These are phyloP conservation scores for Blastobotrys niveus DNA, from an alignment of 1,139 yeast genomes.

Conservation along the genomic window DNA sequence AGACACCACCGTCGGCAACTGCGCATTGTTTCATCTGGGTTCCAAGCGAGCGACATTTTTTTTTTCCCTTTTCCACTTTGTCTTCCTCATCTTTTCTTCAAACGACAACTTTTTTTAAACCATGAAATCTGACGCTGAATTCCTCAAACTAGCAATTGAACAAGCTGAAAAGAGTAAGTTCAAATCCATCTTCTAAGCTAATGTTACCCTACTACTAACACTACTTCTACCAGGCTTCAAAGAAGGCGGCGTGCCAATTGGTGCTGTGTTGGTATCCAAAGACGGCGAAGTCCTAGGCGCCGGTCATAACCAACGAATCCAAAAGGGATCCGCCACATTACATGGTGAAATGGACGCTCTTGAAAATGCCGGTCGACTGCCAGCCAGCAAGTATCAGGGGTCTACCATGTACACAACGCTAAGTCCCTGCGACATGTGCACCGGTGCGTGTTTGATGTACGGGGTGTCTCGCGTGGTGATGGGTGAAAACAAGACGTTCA, in stretches of 20 bases:
- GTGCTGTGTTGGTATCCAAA: conserved; percentile 61
- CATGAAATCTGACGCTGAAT: conserved; percentile 23
- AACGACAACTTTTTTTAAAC: neutral
- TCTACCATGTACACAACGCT: conserved; percentile 74
- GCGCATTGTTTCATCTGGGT: too few species aligned
- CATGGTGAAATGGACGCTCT: conserved; percentile 90
- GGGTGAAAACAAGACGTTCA: conserved; percentile 78
- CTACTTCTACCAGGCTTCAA: conserved; percentile 46
- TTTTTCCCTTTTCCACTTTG: neutral
- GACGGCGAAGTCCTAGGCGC: conserved; percentile 78
- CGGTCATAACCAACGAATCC: conserved; percentile 87
- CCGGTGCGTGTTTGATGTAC: conserved; percentile 86
- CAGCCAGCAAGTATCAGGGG: conserved; percentile 55
- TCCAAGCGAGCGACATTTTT: too few species aligned
- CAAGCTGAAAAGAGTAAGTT: conserved; percentile 31
- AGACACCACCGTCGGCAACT: too few species aligned
- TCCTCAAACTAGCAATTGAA: conserved; percentile 32
- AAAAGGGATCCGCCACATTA: conserved; percentile 63
- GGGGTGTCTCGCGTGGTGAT: conserved; percentile 80
- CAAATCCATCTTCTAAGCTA: neutral
- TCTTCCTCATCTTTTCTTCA: neutral
- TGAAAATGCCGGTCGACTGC: conserved; percentile 83
- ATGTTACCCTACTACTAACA: conserved; percentile 9
- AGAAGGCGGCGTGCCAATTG: conserved; percentile 94
- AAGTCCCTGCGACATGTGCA: conserved; percentile 92